Conservation (phyloP, 2,329 filamentous ascomycete genomes). For the Neofusicoccum umdonicola region DNA sequence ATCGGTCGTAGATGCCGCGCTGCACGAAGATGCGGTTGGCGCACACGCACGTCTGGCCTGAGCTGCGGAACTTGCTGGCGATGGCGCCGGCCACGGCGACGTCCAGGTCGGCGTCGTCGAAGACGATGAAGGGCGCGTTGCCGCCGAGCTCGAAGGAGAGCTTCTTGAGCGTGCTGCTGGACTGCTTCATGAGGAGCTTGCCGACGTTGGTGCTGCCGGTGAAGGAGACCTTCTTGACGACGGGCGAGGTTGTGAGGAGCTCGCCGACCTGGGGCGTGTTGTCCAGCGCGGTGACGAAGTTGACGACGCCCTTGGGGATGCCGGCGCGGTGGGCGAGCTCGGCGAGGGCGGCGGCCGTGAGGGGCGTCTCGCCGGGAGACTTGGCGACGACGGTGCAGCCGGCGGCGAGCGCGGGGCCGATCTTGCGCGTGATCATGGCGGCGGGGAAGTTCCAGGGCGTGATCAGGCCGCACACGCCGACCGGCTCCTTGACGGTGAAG, state of each 20-base stretch:
- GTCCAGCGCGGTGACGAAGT: conserved; percentile 75
- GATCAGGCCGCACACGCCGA: conserved; percentile 79
- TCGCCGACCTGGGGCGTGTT: conserved; percentile 80
- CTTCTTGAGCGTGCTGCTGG: conserved; percentile 78
- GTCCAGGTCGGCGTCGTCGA: conserved; percentile 90
- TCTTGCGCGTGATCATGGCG: conserved; percentile 52
- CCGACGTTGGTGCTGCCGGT: conserved; percentile 71
- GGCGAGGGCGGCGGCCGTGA: conserved; percentile 81
- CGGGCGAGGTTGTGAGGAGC: conserved; percentile 71
- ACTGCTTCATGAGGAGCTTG: conserved; percentile 85
- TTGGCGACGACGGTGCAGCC: conserved; percentile 94
- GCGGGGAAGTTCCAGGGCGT: conserved; percentile 82
- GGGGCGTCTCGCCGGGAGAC: conserved; percentile 87
- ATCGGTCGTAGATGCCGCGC: conserved; percentile 72
- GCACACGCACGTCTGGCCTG: conserved; percentile 89
- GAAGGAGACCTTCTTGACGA: conserved; percentile 87
- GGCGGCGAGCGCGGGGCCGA: conserved; percentile 73
- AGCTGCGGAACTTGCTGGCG: conserved; percentile 86
- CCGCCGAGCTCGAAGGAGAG: conserved; percentile 89
- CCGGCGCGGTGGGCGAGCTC: conserved; percentile 85
- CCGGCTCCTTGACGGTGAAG: conserved; percentile 75
- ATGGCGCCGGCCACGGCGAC: conserved; percentile 79
- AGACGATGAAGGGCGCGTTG: conserved; percentile 95
- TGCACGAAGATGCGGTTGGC: conserved; percentile 79
- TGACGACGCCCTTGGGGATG: conserved; percentile 86